phyloP scores from a whole-genome alignment of 768 basidiomycete genomes.

The Boletus reticuloceps region DNA sequence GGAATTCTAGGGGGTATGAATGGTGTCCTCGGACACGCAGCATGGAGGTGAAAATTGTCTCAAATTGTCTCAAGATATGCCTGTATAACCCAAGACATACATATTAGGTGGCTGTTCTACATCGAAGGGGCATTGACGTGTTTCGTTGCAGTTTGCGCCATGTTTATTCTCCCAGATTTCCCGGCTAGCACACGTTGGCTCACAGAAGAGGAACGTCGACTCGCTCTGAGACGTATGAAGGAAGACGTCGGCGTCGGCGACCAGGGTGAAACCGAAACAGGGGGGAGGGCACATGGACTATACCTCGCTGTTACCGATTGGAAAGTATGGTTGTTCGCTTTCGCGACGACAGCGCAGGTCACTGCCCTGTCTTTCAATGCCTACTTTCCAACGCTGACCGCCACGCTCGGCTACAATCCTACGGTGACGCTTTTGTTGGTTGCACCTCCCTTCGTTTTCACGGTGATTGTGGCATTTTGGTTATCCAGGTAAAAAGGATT shows the following conservation, averaged over 20 bases:
- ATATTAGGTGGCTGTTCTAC: constrained; percentile 47
- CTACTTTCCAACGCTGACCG: constrained; percentile 77
- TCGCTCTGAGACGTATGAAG: constrained; percentile 58
- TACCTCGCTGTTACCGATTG: constrained; percentile 65
- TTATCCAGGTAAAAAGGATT: constrained; percentile 42
- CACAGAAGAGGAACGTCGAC: constrained; percentile 35
- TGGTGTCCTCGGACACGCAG: constrained; percentile 45
- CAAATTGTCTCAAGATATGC: background rate
- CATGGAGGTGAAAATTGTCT: constrained; percentile 44
- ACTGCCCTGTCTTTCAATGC: constrained; percentile 72
- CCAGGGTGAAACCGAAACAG: constrained; percentile 42
- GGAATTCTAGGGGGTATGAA: constrained; percentile 49
- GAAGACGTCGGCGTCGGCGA: constrained; percentile 67
- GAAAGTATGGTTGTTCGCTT: constrained; percentile 79
- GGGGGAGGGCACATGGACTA: constrained; percentile 45
- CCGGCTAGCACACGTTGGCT: constrained; percentile 38
- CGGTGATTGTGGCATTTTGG: constrained; percentile 52
- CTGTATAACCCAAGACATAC: constrained; percentile 5
- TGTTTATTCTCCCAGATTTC: constrained; percentile 52
- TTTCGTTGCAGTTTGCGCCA: constrained; percentile 42
- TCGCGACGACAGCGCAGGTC: constrained; percentile 37
- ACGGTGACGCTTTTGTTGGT: constrained; percentile 70
- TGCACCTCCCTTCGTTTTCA: constrained; percentile 71
- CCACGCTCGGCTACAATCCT: constrained; percentile 63
- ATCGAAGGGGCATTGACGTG: constrained; percentile 46